These are phyloP conservation scores for Cladophialophora immunda DNA, from an alignment of 2,329 filamentous ascomycete species.

Conservation along the genomic window DNA sequence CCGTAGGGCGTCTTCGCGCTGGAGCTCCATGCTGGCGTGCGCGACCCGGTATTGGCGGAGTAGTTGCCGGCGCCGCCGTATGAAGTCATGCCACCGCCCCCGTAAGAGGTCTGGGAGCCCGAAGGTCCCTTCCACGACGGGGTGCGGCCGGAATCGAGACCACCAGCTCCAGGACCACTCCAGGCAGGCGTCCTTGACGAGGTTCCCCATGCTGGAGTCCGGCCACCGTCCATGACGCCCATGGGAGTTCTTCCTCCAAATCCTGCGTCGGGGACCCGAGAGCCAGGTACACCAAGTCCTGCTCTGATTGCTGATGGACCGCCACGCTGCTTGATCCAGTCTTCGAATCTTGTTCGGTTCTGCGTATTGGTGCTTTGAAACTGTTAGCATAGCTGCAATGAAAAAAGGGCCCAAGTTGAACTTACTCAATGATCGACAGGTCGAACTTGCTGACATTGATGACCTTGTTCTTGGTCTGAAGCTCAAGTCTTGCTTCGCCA, in stretches of 20 bases:
- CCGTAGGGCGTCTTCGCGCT: constrained; percentile 74
- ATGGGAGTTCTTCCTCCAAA: constrained; percentile 76
- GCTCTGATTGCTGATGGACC: constrained; percentile 36
- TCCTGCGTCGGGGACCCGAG: constrained; percentile 60
- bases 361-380: constrained; percentile 34
- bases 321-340: constrained; percentile 38
- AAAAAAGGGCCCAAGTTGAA: constrained; percentile 29
- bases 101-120: constrained; percentile 66
- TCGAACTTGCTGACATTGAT: constrained; percentile 83
- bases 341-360: constrained; percentile 38
- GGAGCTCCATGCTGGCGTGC: constrained; percentile 77
- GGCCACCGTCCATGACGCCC: constrained; percentile 66
- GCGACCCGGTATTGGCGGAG: constrained; percentile 56
- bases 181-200: constrained; percentile 53
- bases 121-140: constrained; percentile 67
- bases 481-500: constrained; percentile 83
- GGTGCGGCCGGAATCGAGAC: constrained; percentile 52
- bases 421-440: constrained; percentile 84
- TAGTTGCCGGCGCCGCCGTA: constrained; percentile 69
- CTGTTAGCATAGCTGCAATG: constrained; percentile 36
- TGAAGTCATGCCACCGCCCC: constrained; percentile 70
- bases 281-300: constrained; percentile 45
- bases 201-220: constrained; percentile 80
- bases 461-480: constrained; percentile 93
- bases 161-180: constrained; percentile 37